Conservation (phyloP, 139 green algal genomes). For the Marvania coccoides region DNA sequence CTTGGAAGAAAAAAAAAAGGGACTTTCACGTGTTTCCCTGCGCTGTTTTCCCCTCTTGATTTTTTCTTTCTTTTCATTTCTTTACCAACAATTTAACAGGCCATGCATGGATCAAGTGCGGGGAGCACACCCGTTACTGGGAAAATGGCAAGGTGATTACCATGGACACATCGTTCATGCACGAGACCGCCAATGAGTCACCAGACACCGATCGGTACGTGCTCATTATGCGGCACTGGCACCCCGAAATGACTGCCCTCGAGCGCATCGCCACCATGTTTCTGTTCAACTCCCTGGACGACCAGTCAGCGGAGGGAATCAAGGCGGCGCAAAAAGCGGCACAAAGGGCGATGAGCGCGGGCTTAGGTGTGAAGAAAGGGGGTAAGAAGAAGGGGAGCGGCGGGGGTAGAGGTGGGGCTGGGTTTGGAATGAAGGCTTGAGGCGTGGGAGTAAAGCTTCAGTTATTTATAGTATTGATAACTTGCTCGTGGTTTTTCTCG, state of each 20-base stretch:
- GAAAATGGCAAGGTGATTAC: constrained; percentile 20
- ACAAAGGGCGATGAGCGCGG: neutral
- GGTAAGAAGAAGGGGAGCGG: constrained; percentile 2
- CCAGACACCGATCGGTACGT: constrained; percentile 28
- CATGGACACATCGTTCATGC: constrained; percentile 37
- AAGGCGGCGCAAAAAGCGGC: constrained; percentile 1
- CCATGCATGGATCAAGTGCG: constrained; percentile 12
- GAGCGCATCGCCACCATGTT: constrained; percentile 33
- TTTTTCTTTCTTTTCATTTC: no score
- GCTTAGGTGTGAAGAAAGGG: neutral
- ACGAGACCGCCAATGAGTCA: constrained; percentile 35
- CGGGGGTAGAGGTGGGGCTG: neutral
- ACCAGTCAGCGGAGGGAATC: neutral
- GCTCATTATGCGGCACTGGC: constrained; percentile 46
- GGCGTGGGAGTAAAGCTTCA: neutral
- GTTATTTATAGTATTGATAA: no score
- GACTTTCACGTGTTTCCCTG: no score
- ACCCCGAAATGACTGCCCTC: constrained; percentile 31
- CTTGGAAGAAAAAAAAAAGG: no score
- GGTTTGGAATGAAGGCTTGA: neutral
- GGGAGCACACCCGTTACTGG: constrained; percentile 29
- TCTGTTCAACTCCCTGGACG: constrained; percentile 34
- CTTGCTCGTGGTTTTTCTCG: no score
- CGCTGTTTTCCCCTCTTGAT: no score
- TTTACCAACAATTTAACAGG: no score